These are phyloP conservation scores for Iris pallida DNA, from an alignment of 116 monocot species.

Conservation along the genomic window DNA sequence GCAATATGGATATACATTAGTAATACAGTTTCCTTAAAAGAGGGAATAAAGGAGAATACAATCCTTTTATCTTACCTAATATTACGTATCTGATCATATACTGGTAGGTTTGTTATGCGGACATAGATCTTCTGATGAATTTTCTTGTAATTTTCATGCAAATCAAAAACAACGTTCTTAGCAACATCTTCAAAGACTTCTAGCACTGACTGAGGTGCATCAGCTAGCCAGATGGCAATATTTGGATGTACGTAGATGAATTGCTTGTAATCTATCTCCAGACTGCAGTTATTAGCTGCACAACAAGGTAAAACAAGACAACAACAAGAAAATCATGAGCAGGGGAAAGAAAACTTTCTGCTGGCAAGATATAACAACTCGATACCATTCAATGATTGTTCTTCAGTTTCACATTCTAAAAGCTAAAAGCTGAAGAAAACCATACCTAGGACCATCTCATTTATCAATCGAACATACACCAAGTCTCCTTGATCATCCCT, in stretches of 20 bases:
- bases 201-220: conserved; percentile 96
- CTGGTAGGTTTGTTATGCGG: conserved; percentile 82
- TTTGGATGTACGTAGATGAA: conserved; percentile 91
- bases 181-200: conserved; percentile 99
- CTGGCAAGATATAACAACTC: not conserved
- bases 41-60: not conserved
- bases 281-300: conserved; percentile 94
- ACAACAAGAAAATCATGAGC: not conserved
- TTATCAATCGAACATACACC: conserved; percentile 83
- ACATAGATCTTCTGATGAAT: conserved; percentile 95
- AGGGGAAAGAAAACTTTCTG: not conserved
- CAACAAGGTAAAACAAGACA: conserved; percentile 10
- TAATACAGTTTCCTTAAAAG: not conserved
- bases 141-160: conserved; percentile 87
- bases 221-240: conserved; percentile 98
- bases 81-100: conserved; percentile 96
- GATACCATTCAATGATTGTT: not conserved
- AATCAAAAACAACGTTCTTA: conserved; percentile 78
- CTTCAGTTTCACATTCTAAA: not conserved
- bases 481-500: conserved; percentile 71
- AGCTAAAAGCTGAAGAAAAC: not conserved
- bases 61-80: conserved; percentile 52
- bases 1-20: not conserved
- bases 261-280: conserved; percentile 98
- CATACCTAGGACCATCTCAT: conserved; percentile 94